phyloP scores from a whole-genome alignment of 2,329 filamentous ascomycete genomes.

The Calonectria hawksworthii region DNA sequence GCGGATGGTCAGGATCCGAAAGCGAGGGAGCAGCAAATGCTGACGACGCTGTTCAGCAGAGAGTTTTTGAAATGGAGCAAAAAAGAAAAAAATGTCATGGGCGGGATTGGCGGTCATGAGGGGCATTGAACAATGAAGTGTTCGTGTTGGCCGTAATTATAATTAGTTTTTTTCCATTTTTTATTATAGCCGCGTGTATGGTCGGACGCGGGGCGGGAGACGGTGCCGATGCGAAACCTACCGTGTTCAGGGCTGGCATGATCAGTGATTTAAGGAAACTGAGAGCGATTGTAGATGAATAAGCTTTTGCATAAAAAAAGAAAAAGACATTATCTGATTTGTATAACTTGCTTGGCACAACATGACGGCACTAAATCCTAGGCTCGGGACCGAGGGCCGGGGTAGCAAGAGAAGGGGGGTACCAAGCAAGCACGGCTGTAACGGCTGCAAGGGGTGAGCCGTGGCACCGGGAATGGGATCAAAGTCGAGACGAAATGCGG shows the following conservation, averaged over 20 bases:
- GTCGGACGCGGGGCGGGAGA: neutral
- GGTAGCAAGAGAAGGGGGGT: neutral
- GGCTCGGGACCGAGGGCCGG: neutral
- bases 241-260: neutral
- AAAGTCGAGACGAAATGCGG: neutral
- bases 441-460: constrained; percentile 11
- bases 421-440: neutral
- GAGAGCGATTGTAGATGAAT: neutral
- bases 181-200: neutral
- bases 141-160: neutral
- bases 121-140: neutral
- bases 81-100: neutral
- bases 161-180: too few species aligned
- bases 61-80: neutral
- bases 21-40: neutral
- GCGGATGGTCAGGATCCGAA: constrained; percentile 21
- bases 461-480: neutral
- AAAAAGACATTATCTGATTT: neutral
- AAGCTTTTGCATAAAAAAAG: neutral
- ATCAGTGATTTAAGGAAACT: neutral
- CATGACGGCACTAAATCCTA: neutral
- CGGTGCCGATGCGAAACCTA: neutral
- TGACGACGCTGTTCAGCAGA: neutral
- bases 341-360: neutral
- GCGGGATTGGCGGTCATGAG: neutral